Evolutionary conservation across 495 filamentous ascomycete genomes (phyloP), one percentile per base, ranked within the genome.

Genomic region (Neurospora sublineolata): DNA sequence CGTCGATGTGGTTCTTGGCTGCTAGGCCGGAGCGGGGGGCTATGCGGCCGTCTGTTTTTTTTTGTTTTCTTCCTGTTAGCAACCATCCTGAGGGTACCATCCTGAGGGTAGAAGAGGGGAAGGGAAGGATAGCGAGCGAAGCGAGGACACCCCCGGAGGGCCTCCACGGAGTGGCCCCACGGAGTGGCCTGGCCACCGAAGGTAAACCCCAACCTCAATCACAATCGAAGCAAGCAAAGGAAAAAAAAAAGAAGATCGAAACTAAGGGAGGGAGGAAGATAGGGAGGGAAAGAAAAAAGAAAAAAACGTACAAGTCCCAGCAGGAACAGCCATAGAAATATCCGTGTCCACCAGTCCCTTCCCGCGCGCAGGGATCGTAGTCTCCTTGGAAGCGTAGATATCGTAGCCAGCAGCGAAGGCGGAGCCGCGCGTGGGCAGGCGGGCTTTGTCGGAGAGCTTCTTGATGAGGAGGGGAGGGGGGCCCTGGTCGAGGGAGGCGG

Each of bases 361-460:
- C 68, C 94, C 94, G 74, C 93, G 85, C 20, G 91, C 89, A 0
- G 93, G 93, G 38, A 99, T 89, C 1, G 86, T 86, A 10, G 92
- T 90, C 60, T 89, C 86, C 75, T 87, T 87, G 5, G 94, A 86
- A 68, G 89, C 89, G 77, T 84, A 98, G 44, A 98, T 75, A 84
- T 99, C 95, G 81, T 97, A 97, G 4, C 95, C 95, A 4, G 95
- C 95, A 0, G 94, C 92, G 76, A 94, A 94, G 40, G 90, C 90
- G 75, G 91, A 94, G 68, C 94, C 94, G 73, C 94, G 87, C 0
- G 94, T 98, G 8, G 95, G 95, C 38, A 92, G 86, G 20, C 84
- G 86, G 10, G 88, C 95, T 37, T 88, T 86, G 23, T 86, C 80
- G 18, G 90, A 89, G 70, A 98, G 89, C 79, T 94, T 93, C 87